Conservation (phyloP, 2,329 filamentous ascomycete species). For the Raffaelea deltoideospora region DNA sequence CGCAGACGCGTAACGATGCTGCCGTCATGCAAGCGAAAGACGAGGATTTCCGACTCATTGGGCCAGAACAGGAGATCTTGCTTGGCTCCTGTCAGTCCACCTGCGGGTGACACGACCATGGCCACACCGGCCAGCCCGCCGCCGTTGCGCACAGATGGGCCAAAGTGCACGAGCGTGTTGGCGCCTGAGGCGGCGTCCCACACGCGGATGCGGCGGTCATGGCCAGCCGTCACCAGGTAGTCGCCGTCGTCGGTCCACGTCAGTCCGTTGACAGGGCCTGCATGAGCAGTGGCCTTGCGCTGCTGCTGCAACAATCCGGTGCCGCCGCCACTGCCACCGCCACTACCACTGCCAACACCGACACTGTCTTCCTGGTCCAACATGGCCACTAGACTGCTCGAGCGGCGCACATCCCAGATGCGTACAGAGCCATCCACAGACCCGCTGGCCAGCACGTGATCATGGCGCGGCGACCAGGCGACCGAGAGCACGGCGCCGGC, state of each 20-base stretch:
- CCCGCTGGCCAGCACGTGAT: slow-evolving; percentile 68
- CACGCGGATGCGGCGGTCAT: slow-evolving; percentile 72
- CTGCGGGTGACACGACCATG: slow-evolving; percentile 48
- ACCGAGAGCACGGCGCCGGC: slow-evolving; percentile 51
- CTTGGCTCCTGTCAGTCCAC: slow-evolving; percentile 35
- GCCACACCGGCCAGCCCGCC: slow-evolving; percentile 44
- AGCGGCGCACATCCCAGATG: slow-evolving; percentile 76
- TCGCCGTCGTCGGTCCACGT: slow-evolving; percentile 70
- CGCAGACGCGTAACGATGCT: slow-evolving; percentile 55
- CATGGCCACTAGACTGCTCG: slow-evolving; percentile 58
- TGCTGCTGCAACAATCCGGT: slow-evolving; percentile 9
- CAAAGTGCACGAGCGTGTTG: slow-evolving; percentile 82
- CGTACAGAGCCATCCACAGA: slow-evolving; percentile 73
- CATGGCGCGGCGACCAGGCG: slow-evolving; percentile 68
- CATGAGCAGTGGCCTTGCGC: slow-evolving; percentile 46
- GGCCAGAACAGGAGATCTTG: slow-evolving; percentile 65
- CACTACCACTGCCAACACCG: slow-evolving; percentile 41
- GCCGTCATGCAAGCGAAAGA: slow-evolving; percentile 68
- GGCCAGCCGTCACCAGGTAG: slow-evolving; percentile 64
- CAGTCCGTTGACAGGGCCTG: slow-evolving; percentile 69
- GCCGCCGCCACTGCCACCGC: slow-evolving; percentile 17
- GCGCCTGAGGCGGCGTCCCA: slow-evolving; percentile 72
- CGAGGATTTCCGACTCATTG: slow-evolving; percentile 65
- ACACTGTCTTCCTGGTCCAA: slow-evolving; percentile 74
- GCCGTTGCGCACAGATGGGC: slow-evolving; percentile 63